A percentile compares a stretch with the other conserved stretches of the same genome.
Evolutionary conservation across 148 eudicot species (phyloP).

Genomic region (Persicaria maculosa): DNA sequence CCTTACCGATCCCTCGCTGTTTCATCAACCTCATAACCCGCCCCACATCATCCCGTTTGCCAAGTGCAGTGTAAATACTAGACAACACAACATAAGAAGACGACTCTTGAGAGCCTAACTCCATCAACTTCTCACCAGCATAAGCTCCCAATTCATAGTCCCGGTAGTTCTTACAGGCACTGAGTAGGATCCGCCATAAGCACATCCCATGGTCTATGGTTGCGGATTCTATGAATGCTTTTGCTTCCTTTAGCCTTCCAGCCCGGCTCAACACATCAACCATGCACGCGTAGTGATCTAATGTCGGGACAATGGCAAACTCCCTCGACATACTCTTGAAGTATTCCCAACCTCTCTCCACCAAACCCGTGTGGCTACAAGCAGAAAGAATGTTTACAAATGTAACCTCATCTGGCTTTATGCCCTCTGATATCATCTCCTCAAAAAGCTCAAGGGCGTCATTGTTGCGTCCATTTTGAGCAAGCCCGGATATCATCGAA

Average conservation of each 20-base stretch:
- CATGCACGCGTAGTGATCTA: conserved; percentile 66
- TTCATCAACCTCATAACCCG: conserved; percentile 52
- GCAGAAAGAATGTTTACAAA: conserved; percentile 54
- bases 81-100: conserved; percentile 52
- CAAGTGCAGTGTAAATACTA: conserved; percentile 47
- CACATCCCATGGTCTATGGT: conserved; percentile 48
- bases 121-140: conserved; percentile 59
- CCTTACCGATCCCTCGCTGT: conserved; percentile 44
- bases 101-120: conserved; percentile 58
- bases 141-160: conserved; percentile 59
- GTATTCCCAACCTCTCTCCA: conserved; percentile 42
- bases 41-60: conserved; percentile 39
- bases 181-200: conserved; percentile 49
- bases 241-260: conserved; percentile 50
- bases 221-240: conserved; percentile 42
- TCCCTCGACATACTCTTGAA: conserved; percentile 37
- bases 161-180: conserved; percentile 46
- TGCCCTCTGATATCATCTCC: conserved; percentile 40
- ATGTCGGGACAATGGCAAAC: conserved; percentile 30
- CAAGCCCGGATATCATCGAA: conserved; percentile 59
- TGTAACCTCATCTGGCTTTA: conserved; percentile 50
- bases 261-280: conserved; percentile 59
- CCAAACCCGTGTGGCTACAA: conserved; percentile 59
- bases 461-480: conserved; percentile 49
- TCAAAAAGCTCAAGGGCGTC: conserved; percentile 50